Evolutionary conservation across 441 rosid genomes (phyloP).

Genomic region (Eruca vesicaria): DNA sequence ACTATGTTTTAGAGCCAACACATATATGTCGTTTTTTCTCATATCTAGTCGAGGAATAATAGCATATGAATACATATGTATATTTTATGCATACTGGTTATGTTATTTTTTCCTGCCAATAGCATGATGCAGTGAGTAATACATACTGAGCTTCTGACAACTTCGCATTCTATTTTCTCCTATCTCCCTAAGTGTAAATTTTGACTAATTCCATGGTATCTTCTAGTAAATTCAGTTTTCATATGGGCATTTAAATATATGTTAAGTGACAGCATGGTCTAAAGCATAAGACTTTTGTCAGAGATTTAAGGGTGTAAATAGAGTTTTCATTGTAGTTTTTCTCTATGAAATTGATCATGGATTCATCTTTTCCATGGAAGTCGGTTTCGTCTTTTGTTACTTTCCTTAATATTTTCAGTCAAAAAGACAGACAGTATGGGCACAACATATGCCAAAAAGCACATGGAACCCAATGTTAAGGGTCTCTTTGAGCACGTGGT

Average conservation of each 20-base stretch:
- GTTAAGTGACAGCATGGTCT: constrained; percentile 13
- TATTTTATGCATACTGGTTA: constrained; percentile 26
- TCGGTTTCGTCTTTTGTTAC: constrained; percentile 23
- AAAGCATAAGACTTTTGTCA: constrained; percentile 26
- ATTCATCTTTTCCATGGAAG: constrained; percentile 16
- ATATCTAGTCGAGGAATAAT: constrained; percentile 24
- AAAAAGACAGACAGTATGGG: constrained; percentile 53
- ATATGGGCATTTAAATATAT: background rate
- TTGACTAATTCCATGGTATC: background rate
- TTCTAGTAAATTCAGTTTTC: background rate
- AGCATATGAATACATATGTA: constrained; percentile 20
- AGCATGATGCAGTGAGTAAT: constrained; percentile 40
- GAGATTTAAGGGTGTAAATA: constrained; percentile 20
- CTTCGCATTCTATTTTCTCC: constrained; percentile 16
- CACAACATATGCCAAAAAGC: constrained; percentile 44
- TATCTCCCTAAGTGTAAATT: background rate
- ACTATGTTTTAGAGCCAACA: background rate
- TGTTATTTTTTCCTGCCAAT: constrained; percentile 26
- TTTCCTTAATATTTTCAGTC: constrained; percentile 38
- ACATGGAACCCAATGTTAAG: constrained; percentile 62
- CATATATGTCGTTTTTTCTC: background rate
- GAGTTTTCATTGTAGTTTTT: constrained; percentile 7
- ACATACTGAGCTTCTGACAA: constrained; percentile 39
- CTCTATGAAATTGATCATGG: constrained; percentile 20
- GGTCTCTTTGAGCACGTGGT: constrained; percentile 40